Base-by-base conservation (phyloP, 2,329 filamentous ascomycete species). In the Ilyonectria robusta region DNA sequence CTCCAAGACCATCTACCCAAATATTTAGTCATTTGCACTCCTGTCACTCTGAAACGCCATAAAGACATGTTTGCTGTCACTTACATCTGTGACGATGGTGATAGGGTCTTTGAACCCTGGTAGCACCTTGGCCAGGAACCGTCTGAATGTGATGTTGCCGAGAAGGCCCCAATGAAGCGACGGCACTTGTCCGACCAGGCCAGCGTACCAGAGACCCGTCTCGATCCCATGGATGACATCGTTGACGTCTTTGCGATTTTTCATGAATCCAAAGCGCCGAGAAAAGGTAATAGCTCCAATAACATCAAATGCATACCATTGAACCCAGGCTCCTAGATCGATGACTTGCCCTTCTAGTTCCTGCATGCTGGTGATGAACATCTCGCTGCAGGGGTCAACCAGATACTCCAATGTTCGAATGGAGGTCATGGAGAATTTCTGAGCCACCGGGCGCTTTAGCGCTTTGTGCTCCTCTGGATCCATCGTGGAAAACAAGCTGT, bases 231-330 rank as follows among this genome's bases (percentile, higher is more conserved):
- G 9, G n/a, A 91, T 84, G 60, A 91, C 90, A 5, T 86, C 85
- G 64, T 89, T 88, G n/a, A 92, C 84, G 73, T 92, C 90, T 68
- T 83, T 79, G 46, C 89, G 85, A 61, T 84, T 81, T 63, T 92
- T 88, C 11, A 92, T 79, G 70, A 92, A 92, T 0, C 90, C 90
- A 46, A 91, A 81, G 3, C 86, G 81, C 70, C 87, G 87, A 68
- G 85, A 87, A 81, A 88, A 91, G 0, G 88, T 91, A 66, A 91
- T 81, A 40, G 88, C 84, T 1, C 88, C 87, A 67, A 91, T 89
- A 3, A 90, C 89, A 76, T 91, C 89, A 70, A 91, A 91, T 0
- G 89, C 89, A 72, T 88, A 91, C 77, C 84, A 91, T 62, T 91
- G 88, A 48, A 91, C 78, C 89, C 89, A 91, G 71, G 80, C 78